A percentile compares a stretch with the other conserved stretches of the same genome.
Evolutionary conservation across 2,329 filamentous ascomycete species (phyloP).

Genomic region (Coniochaeta hoffmannii): DNA sequence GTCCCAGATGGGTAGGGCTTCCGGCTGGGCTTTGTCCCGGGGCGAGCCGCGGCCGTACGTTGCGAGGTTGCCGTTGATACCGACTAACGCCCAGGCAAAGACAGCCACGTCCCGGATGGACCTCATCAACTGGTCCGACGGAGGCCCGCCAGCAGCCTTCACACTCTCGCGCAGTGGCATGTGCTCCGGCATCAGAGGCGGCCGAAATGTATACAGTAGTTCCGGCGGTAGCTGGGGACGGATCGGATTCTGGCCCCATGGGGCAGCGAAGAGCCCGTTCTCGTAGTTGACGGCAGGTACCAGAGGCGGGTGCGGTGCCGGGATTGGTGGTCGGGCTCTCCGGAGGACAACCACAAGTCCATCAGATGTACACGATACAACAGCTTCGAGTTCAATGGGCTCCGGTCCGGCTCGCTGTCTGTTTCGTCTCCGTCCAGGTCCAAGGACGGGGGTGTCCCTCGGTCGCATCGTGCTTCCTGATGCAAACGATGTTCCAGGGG

Average conservation of each 20-base stretch:
- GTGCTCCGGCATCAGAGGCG: slow-evolving; percentile 33
- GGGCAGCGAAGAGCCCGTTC: slow-evolving; percentile 69
- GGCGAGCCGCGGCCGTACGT: slow-evolving; percentile 56
- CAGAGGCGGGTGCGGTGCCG: slow-evolving; percentile 43
- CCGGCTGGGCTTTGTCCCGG: slow-evolving; percentile 55
- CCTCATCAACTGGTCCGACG: slow-evolving; percentile 60
- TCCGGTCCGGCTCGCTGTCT: slow-evolving; percentile 18
- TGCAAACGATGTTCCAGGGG: slow-evolving; percentile 7
- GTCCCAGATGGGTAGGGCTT: slow-evolving; percentile 55
- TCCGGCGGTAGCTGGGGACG: slow-evolving; percentile 35
- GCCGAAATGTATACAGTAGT: slow-evolving; percentile 34
- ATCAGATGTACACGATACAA: slow-evolving; percentile 87
- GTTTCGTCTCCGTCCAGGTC: neutral
- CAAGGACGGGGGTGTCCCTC: neutral
- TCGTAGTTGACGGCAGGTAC: slow-evolving; percentile 36
- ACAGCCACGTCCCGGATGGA: slow-evolving; percentile 79
- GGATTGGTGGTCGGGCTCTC: slow-evolving; percentile 63
- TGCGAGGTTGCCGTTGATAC: slow-evolving; percentile 70
- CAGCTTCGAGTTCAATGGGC: slow-evolving; percentile 69
- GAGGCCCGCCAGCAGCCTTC: slow-evolving; percentile 43
- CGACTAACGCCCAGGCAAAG: slow-evolving; percentile 78
- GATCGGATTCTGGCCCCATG: slow-evolving; percentile 67
- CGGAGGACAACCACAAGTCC: slow-evolving; percentile 77
- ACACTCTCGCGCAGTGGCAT: slow-evolving; percentile 36
- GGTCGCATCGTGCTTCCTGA: neutral